Conservation (phyloP, 176 grass and related monocot genomes). For the Tuctoria greenei region DNA sequence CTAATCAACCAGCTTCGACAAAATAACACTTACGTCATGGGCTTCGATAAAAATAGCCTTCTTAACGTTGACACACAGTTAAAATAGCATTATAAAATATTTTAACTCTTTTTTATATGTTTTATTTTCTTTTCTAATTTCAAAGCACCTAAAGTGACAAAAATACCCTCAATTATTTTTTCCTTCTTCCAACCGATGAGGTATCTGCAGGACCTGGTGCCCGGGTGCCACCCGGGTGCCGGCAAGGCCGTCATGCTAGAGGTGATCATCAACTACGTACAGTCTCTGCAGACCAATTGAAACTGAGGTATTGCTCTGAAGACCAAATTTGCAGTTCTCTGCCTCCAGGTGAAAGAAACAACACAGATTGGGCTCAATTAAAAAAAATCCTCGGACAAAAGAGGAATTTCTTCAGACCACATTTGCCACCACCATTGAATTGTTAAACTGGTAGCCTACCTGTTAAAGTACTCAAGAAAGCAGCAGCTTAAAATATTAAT, state of each 20-base stretch:
- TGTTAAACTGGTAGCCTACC: not conserved
- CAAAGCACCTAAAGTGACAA: too few species aligned
- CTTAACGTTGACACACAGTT: too few species aligned
- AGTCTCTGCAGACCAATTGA: slow-evolving; percentile 81
- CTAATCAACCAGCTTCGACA: too few species aligned
- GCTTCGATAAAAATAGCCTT: too few species aligned
- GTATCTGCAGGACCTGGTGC: slow-evolving; percentile 92
- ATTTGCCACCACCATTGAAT: not conserved
- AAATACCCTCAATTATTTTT: too few species aligned
- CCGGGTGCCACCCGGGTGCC: slow-evolving; percentile 84
- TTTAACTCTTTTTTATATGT: too few species aligned
- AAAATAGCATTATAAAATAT: too few species aligned
- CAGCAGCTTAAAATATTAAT: not conserved
- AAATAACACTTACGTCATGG: too few species aligned
- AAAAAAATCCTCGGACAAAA: not conserved
- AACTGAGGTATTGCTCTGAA: slow-evolving; percentile 48
- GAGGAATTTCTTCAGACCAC: too few species aligned
- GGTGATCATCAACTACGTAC: slow-evolving; percentile 99
- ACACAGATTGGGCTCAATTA: not conserved
- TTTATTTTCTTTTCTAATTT: too few species aligned
- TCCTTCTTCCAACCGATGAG: too few species aligned
- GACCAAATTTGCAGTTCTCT: slow-evolving; percentile 18
- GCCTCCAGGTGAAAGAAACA: slow-evolving; percentile 16
- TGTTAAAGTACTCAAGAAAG: slow-evolving; percentile 5
- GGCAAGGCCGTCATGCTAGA: slow-evolving; percentile 98